These are phyloP conservation scores for Pichia exigua DNA, from an alignment of 805 yeast species.

Conservation along the genomic window DNA sequence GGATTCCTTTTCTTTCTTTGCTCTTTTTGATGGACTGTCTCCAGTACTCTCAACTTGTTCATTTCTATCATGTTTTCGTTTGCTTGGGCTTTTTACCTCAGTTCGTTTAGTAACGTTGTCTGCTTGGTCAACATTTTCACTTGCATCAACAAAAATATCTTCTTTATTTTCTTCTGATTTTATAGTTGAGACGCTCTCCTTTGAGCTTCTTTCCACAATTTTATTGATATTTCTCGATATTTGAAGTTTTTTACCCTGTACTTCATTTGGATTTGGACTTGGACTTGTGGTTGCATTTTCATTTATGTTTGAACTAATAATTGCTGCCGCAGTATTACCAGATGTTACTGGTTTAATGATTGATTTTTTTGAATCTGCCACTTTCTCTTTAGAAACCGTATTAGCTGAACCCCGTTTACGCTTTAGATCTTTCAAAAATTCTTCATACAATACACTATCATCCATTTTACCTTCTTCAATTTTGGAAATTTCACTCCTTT, in stretches of 20 bases:
- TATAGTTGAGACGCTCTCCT: background rate
- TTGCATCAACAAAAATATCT: conserved; percentile 7
- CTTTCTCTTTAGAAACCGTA: background rate
- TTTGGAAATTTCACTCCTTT: conserved; percentile 32
- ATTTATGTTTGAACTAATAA: background rate
- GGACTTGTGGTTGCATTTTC: conserved; percentile 2
- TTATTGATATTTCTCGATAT: conserved; percentile 4
- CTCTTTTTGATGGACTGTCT: conserved; percentile 1
- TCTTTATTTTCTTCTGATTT: background rate
- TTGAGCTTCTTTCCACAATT: background rate
- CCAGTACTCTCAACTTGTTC: background rate
- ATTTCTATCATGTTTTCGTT: background rate
- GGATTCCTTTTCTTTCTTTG: conserved; percentile 1
- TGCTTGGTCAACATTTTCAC: conserved; percentile 4
- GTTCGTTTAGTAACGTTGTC: conserved; percentile 6
- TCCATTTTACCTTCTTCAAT: conserved; percentile 37
- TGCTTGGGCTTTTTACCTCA: background rate
- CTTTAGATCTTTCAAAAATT: conserved; percentile 17
- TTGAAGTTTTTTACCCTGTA: conserved; percentile 4
- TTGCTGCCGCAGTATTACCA: background rate
- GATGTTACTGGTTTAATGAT: background rate
- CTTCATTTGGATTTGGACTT: background rate
- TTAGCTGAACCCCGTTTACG: conserved; percentile 9
- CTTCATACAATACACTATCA: conserved; percentile 25
- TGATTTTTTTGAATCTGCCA: background rate